These are phyloP conservation scores for Psilocybe cubensis DNA, from an alignment of 768 basidiomycete genomes.

Conservation along the genomic window DNA sequence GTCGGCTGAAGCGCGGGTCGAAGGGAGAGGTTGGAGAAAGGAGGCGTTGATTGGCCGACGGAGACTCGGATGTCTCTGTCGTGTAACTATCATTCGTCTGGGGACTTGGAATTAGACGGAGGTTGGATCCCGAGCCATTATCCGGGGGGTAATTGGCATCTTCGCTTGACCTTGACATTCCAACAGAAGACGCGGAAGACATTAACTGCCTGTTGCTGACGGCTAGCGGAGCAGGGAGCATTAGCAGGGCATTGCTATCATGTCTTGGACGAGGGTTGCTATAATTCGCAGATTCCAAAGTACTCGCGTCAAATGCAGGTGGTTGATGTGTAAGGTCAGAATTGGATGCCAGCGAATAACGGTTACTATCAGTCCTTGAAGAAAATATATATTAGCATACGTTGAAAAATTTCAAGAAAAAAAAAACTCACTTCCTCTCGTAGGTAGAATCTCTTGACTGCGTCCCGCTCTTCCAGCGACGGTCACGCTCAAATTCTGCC, in stretches of 20 bases:
- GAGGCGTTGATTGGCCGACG: slow-evolving; percentile 30
- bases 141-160: slow-evolving; percentile 46
- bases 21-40: slow-evolving; percentile 32
- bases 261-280: slow-evolving; percentile 53
- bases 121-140: slow-evolving; percentile 41
- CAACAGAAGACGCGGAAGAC: slow-evolving; percentile 53
- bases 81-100: slow-evolving; percentile 40
- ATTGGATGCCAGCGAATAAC: slow-evolving; percentile 81
- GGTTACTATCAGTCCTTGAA: slow-evolving; percentile 43
- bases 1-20: slow-evolving; percentile 27
- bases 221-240: slow-evolving; percentile 76
- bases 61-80: slow-evolving; percentile 41
- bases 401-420: slow-evolving; percentile 1
- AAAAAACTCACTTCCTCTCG: slow-evolving; percentile 70
- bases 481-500: slow-evolving; percentile 96
- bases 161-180: slow-evolving; percentile 50
- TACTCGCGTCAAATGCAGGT: slow-evolving; percentile 59
- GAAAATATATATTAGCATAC: slow-evolving; percentile 16
- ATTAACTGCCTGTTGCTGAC: slow-evolving; percentile 51
- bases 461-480: slow-evolving; percentile 89
- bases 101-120: slow-evolving; percentile 47
- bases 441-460: slow-evolving; percentile 80
- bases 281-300: slow-evolving; percentile 58
- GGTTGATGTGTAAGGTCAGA: slow-evolving; percentile 70
- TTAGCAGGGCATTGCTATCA: slow-evolving; percentile 72